Base-by-base conservation (phyloP, 208 protist species). In the Endotrypanum monterogeii region DNA sequence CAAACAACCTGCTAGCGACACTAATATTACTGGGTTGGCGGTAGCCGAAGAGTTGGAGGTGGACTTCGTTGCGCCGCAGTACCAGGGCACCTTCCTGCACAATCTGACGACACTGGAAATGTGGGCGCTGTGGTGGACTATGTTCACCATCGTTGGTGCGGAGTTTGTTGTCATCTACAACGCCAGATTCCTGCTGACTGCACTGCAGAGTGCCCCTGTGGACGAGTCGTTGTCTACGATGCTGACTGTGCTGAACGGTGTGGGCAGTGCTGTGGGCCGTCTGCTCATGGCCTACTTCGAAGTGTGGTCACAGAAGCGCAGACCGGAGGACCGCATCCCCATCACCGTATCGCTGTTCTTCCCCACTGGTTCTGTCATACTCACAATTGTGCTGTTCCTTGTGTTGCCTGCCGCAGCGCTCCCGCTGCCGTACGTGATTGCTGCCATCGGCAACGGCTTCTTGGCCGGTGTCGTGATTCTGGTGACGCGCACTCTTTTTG, bases 1-100 rank as follows among this genome's bases (percentile, higher is more conserved):
- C n/a, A n/a, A n/a, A n/a, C n/a, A n/a, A n/a, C n/a, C n/a, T n/a
- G n/a, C n/a, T n/a, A 88, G 73, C 76, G 77, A 54, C 83, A 7
- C n/a, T n/a, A n/a, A 28, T n/a, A n/a, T n/a, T n/a, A n/a, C n/a
- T 25, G 11, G 28, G 41, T 54, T 23, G 7, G 4, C 3, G 25
- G 62, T 48, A 8, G 44, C 44, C 44, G 44, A 11, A 14, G 76
- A 71, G 48, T 77, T 63, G 25, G 83, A 90, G 18, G 58, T 89
- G 20, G 87, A 92, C 74, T 92, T 84, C 74, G 76, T 90, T 58
- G 84, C 86, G 1, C 89, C 89, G 25, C 84, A 89, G 70, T 93
- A 90, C 66, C 84, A 82, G 65, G 76, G 74, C 56, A 72, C 35
- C 41, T 93, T 93, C 74, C 25, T 85, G 32, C 74, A 80, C 23